These are phyloP conservation scores for Acanthamoeba castellanii DNA, from an alignment of 208 protist species.

Conservation along the genomic window DNA sequence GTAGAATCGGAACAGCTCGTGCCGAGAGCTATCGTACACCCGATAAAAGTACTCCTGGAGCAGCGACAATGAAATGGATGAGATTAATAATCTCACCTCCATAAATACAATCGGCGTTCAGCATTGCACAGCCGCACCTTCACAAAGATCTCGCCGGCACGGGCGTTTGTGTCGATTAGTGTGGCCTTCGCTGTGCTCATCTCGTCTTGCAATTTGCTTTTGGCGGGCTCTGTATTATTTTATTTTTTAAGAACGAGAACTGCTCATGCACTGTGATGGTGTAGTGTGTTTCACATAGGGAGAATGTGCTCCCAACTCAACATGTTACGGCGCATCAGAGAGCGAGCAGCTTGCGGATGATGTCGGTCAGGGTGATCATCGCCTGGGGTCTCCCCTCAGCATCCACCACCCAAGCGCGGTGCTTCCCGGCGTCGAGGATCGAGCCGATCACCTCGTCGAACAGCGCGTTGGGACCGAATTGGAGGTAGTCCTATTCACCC, in stretches of 20 bases:
- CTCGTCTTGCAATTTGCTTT: background rate
- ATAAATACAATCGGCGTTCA: background rate
- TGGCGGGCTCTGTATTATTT: background rate
- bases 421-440: slow-evolving; percentile 31
- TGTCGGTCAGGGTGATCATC: slow-evolving; percentile 56
- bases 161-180: slow-evolving; percentile 9
- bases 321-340: background rate
- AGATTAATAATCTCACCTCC: background rate
- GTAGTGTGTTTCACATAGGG: no score
- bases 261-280: no score
- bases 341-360: slow-evolving; percentile 33
- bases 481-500: background rate
- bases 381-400: slow-evolving; percentile 9
- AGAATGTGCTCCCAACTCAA: no score
- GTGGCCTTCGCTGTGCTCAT: background rate
- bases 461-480: background rate
- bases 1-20: slow-evolving; percentile 69
- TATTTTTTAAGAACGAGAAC: no score
- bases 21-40: slow-evolving; percentile 48
- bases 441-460: slow-evolving; percentile 31
- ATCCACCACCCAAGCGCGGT: slow-evolving; percentile 63
- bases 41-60: slow-evolving; percentile 55
- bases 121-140: background rate
- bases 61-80: background rate
- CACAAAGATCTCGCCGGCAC: slow-evolving; percentile 49